Evolutionary conservation across 345 rosid genomes (phyloP).

Genomic region (Barbarea vulgaris): DNA sequence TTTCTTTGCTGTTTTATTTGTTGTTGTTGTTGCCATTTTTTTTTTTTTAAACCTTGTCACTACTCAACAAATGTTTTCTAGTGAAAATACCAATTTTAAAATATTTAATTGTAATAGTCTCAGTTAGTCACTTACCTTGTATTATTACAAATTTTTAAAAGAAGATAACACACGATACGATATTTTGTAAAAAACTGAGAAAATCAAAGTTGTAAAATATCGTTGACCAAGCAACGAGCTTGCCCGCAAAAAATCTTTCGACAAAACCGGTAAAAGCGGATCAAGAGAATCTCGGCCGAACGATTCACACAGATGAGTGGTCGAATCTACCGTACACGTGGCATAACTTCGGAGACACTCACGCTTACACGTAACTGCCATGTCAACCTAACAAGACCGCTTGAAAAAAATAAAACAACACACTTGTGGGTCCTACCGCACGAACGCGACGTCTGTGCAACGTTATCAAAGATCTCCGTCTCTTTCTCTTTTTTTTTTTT

Average conservation of each 20-base stretch:
- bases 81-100: neutral
- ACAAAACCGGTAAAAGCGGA: constrained; percentile 39
- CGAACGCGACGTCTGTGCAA: constrained; percentile 52
- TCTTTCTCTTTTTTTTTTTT: constrained; percentile 3
- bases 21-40: neutral
- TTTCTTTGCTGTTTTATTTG: neutral
- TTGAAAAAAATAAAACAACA: neutral
- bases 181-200: neutral
- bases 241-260: constrained; percentile 24
- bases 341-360: neutral
- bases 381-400: constrained; percentile 29
- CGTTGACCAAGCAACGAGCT: constrained; percentile 8
- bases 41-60: neutral
- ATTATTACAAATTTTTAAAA: neutral
- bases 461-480: constrained; percentile 64
- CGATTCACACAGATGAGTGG: neutral
- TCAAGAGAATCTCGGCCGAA: constrained; percentile 25
- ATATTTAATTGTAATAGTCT: neutral
- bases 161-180: neutral
- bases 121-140: neutral
- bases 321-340: constrained; percentile 42
- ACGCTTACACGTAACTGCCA: constrained; percentile 33
- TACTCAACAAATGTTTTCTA: neutral
- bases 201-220: neutral
- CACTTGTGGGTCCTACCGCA: constrained; percentile 59